Base-by-base conservation (phyloP, 129 eudicot species). In the Centella asiatica region DNA sequence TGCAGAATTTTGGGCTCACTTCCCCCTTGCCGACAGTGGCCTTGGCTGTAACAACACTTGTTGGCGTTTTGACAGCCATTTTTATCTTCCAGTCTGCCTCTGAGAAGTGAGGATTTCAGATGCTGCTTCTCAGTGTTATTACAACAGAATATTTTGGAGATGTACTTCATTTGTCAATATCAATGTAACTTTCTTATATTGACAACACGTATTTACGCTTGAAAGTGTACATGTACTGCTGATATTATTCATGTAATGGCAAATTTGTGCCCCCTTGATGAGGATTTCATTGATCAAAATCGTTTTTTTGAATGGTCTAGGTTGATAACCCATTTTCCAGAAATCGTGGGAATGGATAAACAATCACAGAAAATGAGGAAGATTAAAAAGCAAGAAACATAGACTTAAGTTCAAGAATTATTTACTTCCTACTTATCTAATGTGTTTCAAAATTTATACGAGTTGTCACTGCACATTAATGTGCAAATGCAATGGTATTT, bases 1-100 rank as follows among this genome's bases (percentile, higher is more conserved):
- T 70, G 74, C 94, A 90, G 97, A 90, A 90, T 70, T 90, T 90
- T 54, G 95, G 95, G 57, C 90, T 86, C 66, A 60, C 95, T 37
- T 44, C 82, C 36, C 98, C 95, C 11, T 75, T 87, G 78, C 98
- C 98, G 52, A 81, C 98, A 23, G 94, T 82, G 72, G 95, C 95
- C 42, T 75, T 90, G 77, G 98, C 87, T 52, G 90, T 90, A 26
- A 90, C 94, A 58, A 85, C 67, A 52, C 73, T 90, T 61, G 94
- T 90, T 70, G 88, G 90, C 3, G 83, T 81, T 59, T 69, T 90
- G 44, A 73, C 95, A 20, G 95, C 98, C 32, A 64, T 86, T 60
- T 90, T 90, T 69, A 87, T 86, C 74, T 86, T 84, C 84, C 95
- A 87, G 54, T 81, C 95, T 60, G 79, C 95, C 57, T 77, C 90